Conservation (phyloP, 2,329 filamentous ascomycete genomes). For the Cladosporium sphaerospermum region DNA sequence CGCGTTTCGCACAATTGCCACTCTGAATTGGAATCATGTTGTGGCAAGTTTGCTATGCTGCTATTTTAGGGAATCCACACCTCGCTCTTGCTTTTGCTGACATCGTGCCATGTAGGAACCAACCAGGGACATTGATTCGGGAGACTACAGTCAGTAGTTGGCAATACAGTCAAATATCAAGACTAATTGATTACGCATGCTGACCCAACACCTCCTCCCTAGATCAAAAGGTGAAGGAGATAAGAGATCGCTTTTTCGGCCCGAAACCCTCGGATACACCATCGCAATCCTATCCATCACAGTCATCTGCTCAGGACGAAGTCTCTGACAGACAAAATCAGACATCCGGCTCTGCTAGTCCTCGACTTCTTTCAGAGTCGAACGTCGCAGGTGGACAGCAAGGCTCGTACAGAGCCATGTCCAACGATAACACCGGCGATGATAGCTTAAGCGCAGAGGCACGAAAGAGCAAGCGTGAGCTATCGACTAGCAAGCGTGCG, state of each 20-base stretch:
- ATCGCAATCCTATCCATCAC: conserved; percentile 28
- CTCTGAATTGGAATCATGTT: too few species aligned
- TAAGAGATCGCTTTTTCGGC: conserved; percentile 9
- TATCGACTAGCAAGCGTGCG: conserved; percentile 92
- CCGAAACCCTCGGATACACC: neutral
- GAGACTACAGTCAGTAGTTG: conserved; percentile 5
- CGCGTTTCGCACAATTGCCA: neutral
- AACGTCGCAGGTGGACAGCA: conserved; percentile 55
- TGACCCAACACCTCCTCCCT: neutral
- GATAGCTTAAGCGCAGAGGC: conserved; percentile 42
- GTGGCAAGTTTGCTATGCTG: too few species aligned
- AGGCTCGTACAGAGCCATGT: conserved; percentile 47
- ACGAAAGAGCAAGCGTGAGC: conserved; percentile 75
- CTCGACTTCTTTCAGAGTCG: conserved; percentile 36
- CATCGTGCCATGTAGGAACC: conserved; percentile 1
- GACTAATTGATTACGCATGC: neutral
- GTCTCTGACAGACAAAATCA: conserved; percentile 33
- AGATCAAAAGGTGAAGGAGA: conserved; percentile 6
- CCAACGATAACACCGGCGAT: conserved; percentile 41
- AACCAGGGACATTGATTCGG: neutral
- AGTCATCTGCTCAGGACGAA: conserved; percentile 24
- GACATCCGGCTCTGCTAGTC: conserved; percentile 35
- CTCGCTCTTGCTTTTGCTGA: conserved; percentile 1
- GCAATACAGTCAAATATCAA: neutral
- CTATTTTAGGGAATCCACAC: neutral